Evolutionary conservation across 2,329 filamentous ascomycete genomes (phyloP).

Genomic region (Apiospora hydei): DNA sequence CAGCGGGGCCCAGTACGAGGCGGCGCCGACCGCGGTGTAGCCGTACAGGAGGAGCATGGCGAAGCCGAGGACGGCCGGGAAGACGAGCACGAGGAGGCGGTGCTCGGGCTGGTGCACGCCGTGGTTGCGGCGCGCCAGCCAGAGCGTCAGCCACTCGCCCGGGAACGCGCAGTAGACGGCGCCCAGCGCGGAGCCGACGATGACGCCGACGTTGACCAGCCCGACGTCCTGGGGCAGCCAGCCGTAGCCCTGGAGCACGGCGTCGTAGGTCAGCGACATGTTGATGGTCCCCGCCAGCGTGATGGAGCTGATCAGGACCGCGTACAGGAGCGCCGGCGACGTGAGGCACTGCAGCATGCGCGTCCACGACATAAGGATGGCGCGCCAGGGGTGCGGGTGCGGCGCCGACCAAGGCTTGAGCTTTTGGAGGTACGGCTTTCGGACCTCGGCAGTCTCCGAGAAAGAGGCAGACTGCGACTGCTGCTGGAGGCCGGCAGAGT

Average conservation of each 20-base stretch:
- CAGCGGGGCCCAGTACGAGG: slow-evolving; percentile 32
- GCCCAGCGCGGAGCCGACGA: slow-evolving; percentile 49
- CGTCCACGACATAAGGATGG: slow-evolving; percentile 29
- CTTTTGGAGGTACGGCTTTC: slow-evolving; percentile 37
- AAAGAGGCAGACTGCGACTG: background rate
- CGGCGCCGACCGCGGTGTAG: background rate
- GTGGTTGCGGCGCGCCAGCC: slow-evolving; percentile 33
- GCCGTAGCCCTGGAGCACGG: slow-evolving; percentile 42
- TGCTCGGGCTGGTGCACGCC: slow-evolving; percentile 36
- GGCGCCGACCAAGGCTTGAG: slow-evolving; percentile 37
- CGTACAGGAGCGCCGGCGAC: slow-evolving; percentile 48
- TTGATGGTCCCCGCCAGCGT: slow-evolving; percentile 46
- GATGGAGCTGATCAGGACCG: slow-evolving; percentile 46
- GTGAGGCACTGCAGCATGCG: slow-evolving; percentile 33
- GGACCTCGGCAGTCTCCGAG: background rate
- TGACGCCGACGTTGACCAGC: slow-evolving; percentile 56
- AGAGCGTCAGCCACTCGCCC: slow-evolving; percentile 32
- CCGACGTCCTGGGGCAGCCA: slow-evolving; percentile 46
- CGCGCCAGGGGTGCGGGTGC: slow-evolving; percentile 28
- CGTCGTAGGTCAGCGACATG: slow-evolving; percentile 48
- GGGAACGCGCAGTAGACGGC: slow-evolving; percentile 34
- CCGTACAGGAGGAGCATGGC: slow-evolving; percentile 32
- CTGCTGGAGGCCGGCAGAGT: background rate
- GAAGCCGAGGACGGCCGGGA: slow-evolving; percentile 31
- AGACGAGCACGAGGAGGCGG: slow-evolving; percentile 30